Conservation (phyloP, 805 yeast genomes). For the Pichia membranifaciens region DNA sequence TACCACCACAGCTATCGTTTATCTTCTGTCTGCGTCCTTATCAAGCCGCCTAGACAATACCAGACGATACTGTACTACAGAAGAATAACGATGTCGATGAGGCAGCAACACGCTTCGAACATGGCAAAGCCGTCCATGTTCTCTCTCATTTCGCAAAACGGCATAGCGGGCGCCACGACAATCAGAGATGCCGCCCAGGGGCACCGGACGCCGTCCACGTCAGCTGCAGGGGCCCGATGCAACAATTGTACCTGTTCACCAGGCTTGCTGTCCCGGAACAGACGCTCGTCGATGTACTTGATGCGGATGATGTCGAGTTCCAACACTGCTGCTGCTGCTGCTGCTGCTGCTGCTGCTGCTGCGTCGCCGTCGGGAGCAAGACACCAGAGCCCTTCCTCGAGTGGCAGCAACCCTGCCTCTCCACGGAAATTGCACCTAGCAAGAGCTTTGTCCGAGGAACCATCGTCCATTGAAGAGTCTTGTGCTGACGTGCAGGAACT, state of each 20-base stretch:
- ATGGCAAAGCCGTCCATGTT: constrained; percentile 37
- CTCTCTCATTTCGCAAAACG: constrained; percentile 32
- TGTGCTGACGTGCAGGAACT: constrained; percentile 6
- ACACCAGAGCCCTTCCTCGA: neutral
- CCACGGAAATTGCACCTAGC: constrained; percentile 6
- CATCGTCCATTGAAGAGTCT: too few species aligned
- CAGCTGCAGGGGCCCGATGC: constrained; percentile 43
- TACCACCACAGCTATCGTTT: too few species aligned
- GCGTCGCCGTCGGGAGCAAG: neutral
- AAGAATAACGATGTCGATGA: neutral
- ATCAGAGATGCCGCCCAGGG: constrained; percentile 23
- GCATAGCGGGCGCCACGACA: constrained; percentile 29
- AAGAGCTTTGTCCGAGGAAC: neutral
- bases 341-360: too few species aligned
- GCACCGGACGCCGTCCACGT: constrained; percentile 13
- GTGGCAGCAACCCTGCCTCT: constrained; percentile 9
- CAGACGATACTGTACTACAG: neutral
- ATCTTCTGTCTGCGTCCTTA: too few species aligned
- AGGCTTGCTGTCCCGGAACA: constrained; percentile 64
- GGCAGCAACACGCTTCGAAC: neutral
- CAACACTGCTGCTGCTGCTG: too few species aligned
- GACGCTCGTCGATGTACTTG: constrained; percentile 46
- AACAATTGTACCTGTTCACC: constrained; percentile 81
- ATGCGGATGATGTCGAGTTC: constrained; percentile 25
- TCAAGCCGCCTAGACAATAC: too few species aligned